phyloP scores from a whole-genome alignment of 2,329 filamentous ascomycete species.

The Trichoderma lentiforme region DNA sequence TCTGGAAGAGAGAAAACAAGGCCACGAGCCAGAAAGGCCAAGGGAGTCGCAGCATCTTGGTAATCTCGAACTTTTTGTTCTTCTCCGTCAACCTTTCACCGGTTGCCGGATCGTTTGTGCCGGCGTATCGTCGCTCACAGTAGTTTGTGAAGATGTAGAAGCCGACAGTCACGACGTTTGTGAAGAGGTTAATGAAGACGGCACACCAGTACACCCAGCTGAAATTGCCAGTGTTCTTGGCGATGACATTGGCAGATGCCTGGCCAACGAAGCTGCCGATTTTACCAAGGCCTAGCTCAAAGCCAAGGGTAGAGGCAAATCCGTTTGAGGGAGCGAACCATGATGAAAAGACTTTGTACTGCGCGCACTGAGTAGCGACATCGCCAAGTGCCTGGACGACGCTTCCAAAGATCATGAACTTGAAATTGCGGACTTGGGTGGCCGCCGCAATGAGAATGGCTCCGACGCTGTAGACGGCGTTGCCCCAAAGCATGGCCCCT shows the following conservation, averaged over 20 bases:
- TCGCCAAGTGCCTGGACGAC: slow-evolving; percentile 58
- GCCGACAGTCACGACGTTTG: slow-evolving; percentile 49
- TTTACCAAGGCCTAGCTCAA: slow-evolving; percentile 60
- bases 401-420: slow-evolving; percentile 57
- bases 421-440: slow-evolving; percentile 52
- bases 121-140: slow-evolving; percentile 45
- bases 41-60: slow-evolving; percentile 54
- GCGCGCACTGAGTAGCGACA: slow-evolving; percentile 60
- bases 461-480: slow-evolving; percentile 55
- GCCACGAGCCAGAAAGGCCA: slow-evolving; percentile 59
- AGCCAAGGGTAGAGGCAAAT: slow-evolving; percentile 58
- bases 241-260: slow-evolving; percentile 57
- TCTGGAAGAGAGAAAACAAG: slow-evolving; percentile 56
- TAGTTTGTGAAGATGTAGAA: slow-evolving; percentile 57
- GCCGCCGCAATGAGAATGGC: slow-evolving; percentile 58
- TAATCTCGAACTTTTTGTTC: slow-evolving; percentile 54
- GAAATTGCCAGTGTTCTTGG: slow-evolving; percentile 55
- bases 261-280: slow-evolving; percentile 60
- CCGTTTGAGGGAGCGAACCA: slow-evolving; percentile 62
- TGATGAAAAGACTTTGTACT: slow-evolving; percentile 63
- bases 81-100: slow-evolving; percentile 59
- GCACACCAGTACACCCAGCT: slow-evolving; percentile 61
- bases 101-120: slow-evolving; percentile 52
- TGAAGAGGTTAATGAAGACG: slow-evolving; percentile 63
- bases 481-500: slow-evolving; percentile 58